Evolutionary conservation across 1,284 basidiomycete genomes (phyloP).

Genomic region (Trichosporon sp.): DNA sequence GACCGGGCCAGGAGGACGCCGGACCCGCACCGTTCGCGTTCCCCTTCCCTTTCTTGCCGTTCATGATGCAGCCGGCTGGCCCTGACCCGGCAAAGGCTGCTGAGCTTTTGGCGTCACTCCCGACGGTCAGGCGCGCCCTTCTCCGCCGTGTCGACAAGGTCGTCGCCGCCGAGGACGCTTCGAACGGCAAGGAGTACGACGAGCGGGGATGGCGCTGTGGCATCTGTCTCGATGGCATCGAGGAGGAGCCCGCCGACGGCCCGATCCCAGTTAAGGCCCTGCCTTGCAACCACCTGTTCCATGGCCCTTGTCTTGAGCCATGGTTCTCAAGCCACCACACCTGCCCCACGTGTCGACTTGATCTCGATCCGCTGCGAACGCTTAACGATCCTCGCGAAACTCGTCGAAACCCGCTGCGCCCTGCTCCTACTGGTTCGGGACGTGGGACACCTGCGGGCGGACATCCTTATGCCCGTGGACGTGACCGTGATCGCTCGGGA

Average conservation of each 20-base stretch:
- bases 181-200: conserved; percentile 23
- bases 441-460: conserved; percentile 18
- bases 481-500: conserved; percentile 9
- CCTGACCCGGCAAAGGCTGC: conserved; percentile 40
- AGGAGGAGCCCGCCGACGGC: conserved; percentile 20
- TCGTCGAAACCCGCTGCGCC: conserved; percentile 27
- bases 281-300: conserved; percentile 49
- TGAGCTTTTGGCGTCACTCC: conserved; percentile 40
- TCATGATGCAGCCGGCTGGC: conserved; percentile 7
- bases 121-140: conserved; percentile 28
- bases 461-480: conserved; percentile 29
- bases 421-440: conserved; percentile 20
- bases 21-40: conserved; percentile 4
- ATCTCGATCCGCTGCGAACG: conserved; percentile 47
- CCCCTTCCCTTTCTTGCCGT: conserved; percentile 14
- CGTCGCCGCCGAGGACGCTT: conserved; percentile 33
- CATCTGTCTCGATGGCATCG: conserved; percentile 40
- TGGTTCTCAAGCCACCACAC: conserved; percentile 47
- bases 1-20: not conserved
- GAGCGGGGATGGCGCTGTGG: conserved; percentile 43
- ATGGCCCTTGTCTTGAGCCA: conserved; percentile 42
- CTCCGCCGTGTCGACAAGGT: conserved; percentile 38
- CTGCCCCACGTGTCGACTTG: conserved; percentile 48
- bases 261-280: conserved; percentile 36
- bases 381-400: conserved; percentile 27